phyloP scores from a whole-genome alignment of 2,329 filamentous ascomycete species.

The Sporothrix schenckii region DNA sequence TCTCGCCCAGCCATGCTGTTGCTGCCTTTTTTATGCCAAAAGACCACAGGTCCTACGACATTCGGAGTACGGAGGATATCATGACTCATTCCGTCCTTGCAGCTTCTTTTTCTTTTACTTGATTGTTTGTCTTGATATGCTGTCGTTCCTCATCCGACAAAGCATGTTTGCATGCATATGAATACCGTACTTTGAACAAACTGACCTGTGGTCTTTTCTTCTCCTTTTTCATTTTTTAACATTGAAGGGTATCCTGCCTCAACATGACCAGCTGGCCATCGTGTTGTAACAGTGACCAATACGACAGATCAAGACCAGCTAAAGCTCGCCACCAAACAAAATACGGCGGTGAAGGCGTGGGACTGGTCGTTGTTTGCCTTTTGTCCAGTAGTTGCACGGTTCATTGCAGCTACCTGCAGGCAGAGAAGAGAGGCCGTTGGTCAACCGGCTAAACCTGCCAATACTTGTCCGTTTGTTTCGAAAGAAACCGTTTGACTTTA shows the following conservation, averaged over 20 bases:
- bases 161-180: conserved; percentile 1
- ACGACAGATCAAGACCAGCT: not conserved
- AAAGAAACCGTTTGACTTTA: not conserved
- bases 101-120: not conserved
- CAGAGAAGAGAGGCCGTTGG: not conserved
- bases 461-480: not conserved
- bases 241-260: too few species aligned
- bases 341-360: not conserved
- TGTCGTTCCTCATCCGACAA: not conserved
- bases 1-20: not conserved
- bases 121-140: not conserved
- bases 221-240: not conserved
- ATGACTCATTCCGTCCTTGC: conserved; percentile 16
- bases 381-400: not conserved
- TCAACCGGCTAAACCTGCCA: conserved; percentile 10
- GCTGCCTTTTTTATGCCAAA: not conserved
- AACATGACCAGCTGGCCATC: conserved; percentile 3
- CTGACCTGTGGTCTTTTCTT: not conserved
- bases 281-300: not conserved
- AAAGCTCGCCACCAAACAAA: not conserved
- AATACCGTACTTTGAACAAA: not conserved
- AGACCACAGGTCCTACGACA: not conserved
- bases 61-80: not conserved
- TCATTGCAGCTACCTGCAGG: not conserved
- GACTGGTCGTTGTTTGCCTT: not conserved